phyloP scores from a whole-genome alignment of 2,329 filamentous ascomycete genomes.

The Gaeumannomyces tritici region DNA sequence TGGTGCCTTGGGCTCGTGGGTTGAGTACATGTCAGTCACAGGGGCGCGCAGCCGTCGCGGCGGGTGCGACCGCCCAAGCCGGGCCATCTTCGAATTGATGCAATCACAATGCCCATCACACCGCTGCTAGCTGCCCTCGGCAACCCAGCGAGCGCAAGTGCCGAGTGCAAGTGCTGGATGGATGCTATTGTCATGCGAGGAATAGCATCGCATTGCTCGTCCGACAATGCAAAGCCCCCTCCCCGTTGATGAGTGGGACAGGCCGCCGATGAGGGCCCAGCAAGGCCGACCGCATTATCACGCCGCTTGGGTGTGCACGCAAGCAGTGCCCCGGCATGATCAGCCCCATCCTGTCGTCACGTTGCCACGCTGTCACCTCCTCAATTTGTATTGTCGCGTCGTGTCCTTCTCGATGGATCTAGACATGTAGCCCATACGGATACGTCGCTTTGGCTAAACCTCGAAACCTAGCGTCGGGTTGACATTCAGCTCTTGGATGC shows the following conservation, averaged over 20 bases:
- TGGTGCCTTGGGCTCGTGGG: neutral
- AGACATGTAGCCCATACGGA: neutral
- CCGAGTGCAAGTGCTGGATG: neutral
- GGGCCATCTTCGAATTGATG: neutral
- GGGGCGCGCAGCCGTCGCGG: too few relatives aligned
- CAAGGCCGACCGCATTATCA: neutral
- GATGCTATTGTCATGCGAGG: neutral
- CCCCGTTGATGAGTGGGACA: neutral
- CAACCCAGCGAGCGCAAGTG: neutral
- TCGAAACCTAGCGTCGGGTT: neutral
- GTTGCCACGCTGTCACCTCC: neutral
- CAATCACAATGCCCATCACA: neutral
- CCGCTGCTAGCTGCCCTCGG: neutral
- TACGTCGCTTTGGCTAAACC: neutral
- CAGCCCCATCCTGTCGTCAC: neutral
- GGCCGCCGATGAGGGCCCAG: neutral
- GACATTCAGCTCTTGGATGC: neutral
- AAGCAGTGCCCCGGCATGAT: neutral
- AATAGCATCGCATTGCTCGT: neutral
- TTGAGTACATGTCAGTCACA: neutral
- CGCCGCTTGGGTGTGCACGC: too few relatives aligned
- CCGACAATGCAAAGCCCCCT: neutral
- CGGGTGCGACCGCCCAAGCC: neutral
- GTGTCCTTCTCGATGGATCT: neutral
- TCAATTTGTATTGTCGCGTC: too few relatives aligned